Evolutionary conservation across 345 rosid species (phyloP), one percentile per base, ranked within the genome.

Genomic region (Linum trigynum): DNA sequence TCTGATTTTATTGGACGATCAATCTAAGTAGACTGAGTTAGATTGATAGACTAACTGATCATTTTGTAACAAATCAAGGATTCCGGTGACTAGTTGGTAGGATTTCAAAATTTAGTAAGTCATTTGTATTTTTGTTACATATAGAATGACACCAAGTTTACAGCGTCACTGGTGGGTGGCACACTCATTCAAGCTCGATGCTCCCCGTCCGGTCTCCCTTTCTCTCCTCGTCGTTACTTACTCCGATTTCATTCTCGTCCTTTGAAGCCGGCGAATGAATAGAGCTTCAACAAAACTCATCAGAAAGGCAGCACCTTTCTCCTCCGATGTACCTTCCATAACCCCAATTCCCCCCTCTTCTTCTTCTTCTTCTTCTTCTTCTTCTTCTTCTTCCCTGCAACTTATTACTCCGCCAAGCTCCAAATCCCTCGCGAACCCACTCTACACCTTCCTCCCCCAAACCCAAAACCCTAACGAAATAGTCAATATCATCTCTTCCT

Each of bases 401-500:
- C 48, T 71, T 36, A 38, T 76, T 17, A 66, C 71, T 0, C 55
- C 65, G 23, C 59, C 68, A 39, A 45, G 69, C 15, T 36, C 57
- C 45, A 88, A 62, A 39, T 65, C 78, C 7, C 60, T 67, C 17
- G 2, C 67, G 42, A 89, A 71, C 55, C 90, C 92, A 5, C 80
- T 85, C 55, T 83, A 78, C 74, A 66, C 76, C 67, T 67, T 88
- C 64, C 86, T 85, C 60, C 86, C 95, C 5, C 69, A 69, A 2
- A 77, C 82, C 50, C 81, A 68, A 55, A 86, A 88, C 85, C 96
- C 96, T 65, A 79, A 72, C 43, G 76, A 85, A 58, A 40, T 86
- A 43, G 89, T 89, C 64, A 71, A 79, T 63, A 76, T 89, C 17
- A 74, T 89, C 72, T 75, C 75, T 65, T 74, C 86, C 3, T 65